Conservation (phyloP, 345 rosid species). For the Streptanthus diversifolius region DNA sequence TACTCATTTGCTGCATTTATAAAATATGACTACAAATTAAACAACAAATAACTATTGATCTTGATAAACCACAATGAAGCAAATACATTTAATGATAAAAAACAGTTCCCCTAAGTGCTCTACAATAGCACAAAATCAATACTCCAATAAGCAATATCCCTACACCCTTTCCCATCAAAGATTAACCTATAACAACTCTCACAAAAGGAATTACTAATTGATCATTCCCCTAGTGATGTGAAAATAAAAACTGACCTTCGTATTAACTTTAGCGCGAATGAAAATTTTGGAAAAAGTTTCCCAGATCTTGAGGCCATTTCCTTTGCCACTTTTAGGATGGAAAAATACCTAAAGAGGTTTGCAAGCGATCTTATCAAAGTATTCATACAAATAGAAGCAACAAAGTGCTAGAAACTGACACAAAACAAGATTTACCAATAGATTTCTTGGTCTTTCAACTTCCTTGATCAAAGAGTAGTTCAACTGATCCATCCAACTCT, state of each 20-base stretch:
- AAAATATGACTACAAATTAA: background rate
- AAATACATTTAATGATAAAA: background rate
- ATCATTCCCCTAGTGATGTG: background rate
- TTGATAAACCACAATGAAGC: background rate
- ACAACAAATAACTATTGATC: background rate
- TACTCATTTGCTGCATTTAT: background rate
- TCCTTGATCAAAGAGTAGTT: slow-evolving; percentile 48
- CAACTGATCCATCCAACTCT: slow-evolving; percentile 61
- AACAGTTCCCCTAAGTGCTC: background rate
- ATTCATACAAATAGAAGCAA: slow-evolving; percentile 1
- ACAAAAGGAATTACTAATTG: background rate
- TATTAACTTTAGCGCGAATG: slow-evolving; percentile 55
- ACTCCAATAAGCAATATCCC: background rate
- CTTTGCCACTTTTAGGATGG: slow-evolving; percentile 89
- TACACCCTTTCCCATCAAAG: background rate
- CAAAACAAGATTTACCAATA: slow-evolving; percentile 46
- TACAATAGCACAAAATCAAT: background rate
- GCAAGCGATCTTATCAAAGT: slow-evolving; percentile 17
- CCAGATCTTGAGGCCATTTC: slow-evolving; percentile 64
- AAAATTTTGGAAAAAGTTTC: slow-evolving; percentile 80
- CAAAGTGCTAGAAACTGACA: background rate
- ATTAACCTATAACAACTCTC: slow-evolving; percentile 1
- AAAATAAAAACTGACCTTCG: slow-evolving; percentile 48
- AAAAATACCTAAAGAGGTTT: slow-evolving; percentile 59
- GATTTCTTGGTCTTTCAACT: slow-evolving; percentile 69